Conservation (phyloP, 768 basidiomycete genomes). For the Mycena alexandri region DNA sequence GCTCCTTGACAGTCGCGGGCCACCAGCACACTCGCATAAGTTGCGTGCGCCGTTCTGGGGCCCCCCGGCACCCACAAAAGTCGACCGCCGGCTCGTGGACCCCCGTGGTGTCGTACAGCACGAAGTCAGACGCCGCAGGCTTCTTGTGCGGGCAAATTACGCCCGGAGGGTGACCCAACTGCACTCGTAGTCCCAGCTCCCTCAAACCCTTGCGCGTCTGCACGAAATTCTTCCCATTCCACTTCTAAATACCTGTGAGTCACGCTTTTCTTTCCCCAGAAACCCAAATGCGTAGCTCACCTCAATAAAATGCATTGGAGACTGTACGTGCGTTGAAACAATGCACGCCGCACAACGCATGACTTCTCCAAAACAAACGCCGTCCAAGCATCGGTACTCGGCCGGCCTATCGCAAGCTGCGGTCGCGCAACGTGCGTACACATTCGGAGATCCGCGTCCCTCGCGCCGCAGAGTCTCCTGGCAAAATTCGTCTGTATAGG, state of each 20-base stretch:
- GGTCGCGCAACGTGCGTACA: background rate
- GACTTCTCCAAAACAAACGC: background rate
- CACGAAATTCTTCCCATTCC: constrained; percentile 12
- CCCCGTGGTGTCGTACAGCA: constrained; percentile 22
- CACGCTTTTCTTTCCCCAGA: too few species aligned
- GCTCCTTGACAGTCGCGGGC: constrained; percentile 22
- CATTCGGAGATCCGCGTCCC: constrained; percentile 5
- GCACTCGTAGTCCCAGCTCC: constrained; percentile 20
- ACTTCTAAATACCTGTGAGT: too few species aligned
- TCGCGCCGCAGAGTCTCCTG: constrained; percentile 4
- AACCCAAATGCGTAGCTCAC: background rate
- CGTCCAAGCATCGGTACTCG: background rate
- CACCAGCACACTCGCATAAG: constrained; percentile 25
- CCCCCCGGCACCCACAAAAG: constrained; percentile 19
- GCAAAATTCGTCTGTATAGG: background rate
- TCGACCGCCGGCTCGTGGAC: constrained; percentile 20
- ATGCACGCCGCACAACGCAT: background rate
- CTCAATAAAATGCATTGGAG: constrained; percentile 4
- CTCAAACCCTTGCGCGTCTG: background rate
- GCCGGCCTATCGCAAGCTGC: background rate
- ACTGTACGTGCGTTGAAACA: background rate
- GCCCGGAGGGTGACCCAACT: constrained; percentile 24
- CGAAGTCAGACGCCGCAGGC: constrained; percentile 1
- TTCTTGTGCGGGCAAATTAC: background rate
- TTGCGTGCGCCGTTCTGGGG: background rate